Evolutionary conservation across 2,329 filamentous ascomycete species (phyloP), one percentile per base, ranked within the genome.

Genomic region (Apiospora malaysiana): DNA sequence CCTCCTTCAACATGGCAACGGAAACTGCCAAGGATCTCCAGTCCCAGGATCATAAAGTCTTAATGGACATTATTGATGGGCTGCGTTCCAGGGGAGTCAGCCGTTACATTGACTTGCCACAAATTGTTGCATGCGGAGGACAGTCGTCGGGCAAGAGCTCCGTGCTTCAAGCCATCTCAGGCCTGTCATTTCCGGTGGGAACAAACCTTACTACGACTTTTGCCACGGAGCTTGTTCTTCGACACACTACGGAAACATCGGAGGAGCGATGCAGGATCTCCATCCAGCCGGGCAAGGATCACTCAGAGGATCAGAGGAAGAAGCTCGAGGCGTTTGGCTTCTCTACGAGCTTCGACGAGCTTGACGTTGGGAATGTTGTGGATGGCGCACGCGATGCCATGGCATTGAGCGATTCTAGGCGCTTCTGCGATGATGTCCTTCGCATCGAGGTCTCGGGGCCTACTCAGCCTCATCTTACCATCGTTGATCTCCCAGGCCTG

Each of bases 151-250:
- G 87, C 4, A 90, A 90, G 75, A 88, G 85, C 69, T 88, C 86
- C 0, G 86, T 88, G 0, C 81, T 90, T 0, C 86, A 90, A 73
- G 85, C 86, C 0, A 85, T 91, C 59, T 72, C 71, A 14, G 84
- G 87, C 9, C 83, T 92, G 6, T 82, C 83, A 0, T 92, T 92
- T 73, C 89, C 89, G 0, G 81, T 82, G 2, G 42, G 42, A 43
- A 25, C 21, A 25, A 66, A 27, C 21, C 63, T 66, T 21, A 43
- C 42, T 78, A 92, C 90, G 0, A 83, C 87, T 0, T 91, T 92
- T 73, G 85, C 89, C 0, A 92, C 89, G 0, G 88, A 92, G 76
- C 79, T 92, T 23, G 82, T 89, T 25, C 82, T 92, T 2, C 85
- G 89, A 12, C 83, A 84, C 1, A 79, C 77, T 6, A 49, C 12